These are phyloP conservation scores for Stenocarpella maydis DNA, from an alignment of 2,329 filamentous ascomycete genomes.

Conservation along the genomic window DNA sequence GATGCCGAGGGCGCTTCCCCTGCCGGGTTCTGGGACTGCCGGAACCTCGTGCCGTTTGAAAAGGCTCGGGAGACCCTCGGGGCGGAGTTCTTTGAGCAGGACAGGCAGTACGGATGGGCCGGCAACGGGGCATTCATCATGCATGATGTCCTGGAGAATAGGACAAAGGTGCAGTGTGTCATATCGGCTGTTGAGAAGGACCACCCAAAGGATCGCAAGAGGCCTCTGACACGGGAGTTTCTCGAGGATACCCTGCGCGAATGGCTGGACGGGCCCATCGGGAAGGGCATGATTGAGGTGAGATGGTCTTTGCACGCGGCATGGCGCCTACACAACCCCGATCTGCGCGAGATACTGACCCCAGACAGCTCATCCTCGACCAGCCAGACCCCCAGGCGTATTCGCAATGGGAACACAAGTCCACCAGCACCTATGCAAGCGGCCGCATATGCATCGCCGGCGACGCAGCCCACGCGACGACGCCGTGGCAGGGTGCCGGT, in stretches of 20 bases:
- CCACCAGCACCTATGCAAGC: constrained; percentile 29
- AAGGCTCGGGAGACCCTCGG: constrained; percentile 32
- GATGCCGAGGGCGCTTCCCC: constrained; percentile 26
- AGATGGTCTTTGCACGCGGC: background rate
- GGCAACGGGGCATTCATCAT: constrained; percentile 36
- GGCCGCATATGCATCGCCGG: constrained; percentile 31
- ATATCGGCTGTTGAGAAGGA: constrained; percentile 36
- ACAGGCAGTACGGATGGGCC: constrained; percentile 36
- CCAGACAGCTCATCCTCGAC: constrained; percentile 32
- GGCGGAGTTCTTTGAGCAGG: constrained; percentile 32
- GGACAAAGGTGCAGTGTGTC: constrained; percentile 37
- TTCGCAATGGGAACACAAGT: constrained; percentile 36
- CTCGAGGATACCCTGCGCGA: constrained; percentile 26
- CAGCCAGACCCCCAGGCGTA: constrained; percentile 31
- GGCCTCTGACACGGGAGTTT: constrained; percentile 29
- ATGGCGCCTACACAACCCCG: too few relatives aligned
- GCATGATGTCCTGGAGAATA: constrained; percentile 35
- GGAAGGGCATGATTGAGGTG: constrained; percentile 32
- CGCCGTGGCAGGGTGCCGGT: constrained; percentile 36
- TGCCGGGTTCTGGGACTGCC: constrained; percentile 36
- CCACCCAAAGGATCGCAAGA: constrained; percentile 28
- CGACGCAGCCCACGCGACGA: constrained; percentile 35
- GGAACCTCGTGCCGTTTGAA: constrained; percentile 35
- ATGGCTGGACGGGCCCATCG: constrained; percentile 28
- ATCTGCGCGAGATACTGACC: background rate